Base-by-base conservation (phyloP, 2,329 filamentous ascomycete species). In the Pseudogymnoascus sp. region DNA sequence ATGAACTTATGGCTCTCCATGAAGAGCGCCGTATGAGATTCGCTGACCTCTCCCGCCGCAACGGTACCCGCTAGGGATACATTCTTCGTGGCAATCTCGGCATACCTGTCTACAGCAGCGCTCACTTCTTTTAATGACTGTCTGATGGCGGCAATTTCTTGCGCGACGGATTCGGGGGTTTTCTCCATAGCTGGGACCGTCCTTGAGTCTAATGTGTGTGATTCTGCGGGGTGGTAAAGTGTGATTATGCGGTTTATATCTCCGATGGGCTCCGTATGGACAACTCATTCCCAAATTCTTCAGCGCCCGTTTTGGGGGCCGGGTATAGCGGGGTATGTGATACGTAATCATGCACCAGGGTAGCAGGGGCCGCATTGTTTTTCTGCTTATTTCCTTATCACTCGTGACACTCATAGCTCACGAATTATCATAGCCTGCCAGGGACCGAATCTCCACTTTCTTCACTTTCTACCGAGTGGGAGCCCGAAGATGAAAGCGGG, bases 121-220 rank as follows among this genome's bases (percentile, higher is more conserved):
- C 50, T 66, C 56, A 68, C 65, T 19, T 65, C 46, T 29, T 44
- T 59, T 31, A 69, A 46, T n/a, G 46, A 60, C n/a, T 42, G 31
- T 53, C 65, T 65, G 38, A 69, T 65, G 37, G 67, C 68, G 42
- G 59, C 60, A 62, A 63, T 61, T 64, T 67, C 60, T 56, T 65
- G 62, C 26, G 64, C 53, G 6, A 64, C 60, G 15, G 64, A 44
- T 46, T 66, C 64, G 26, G 64, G 61, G 21, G 26, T 64, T 23
- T 44, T 63, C 35, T 42, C 59, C 37, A 60, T 60, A 19, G n/a
- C 59, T 37, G 10, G 21, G n/a, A 7, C 6, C 9, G n/a, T 60
- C 15, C 13, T 60, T 42, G 29, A 13, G 21, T 60, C 19, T 37
- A 42, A 60, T 42, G 23, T 23, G 33, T 37, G 59, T 29, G 59